Base-by-base conservation (phyloP, 202 grass and related monocot genomes). In the Zoysia matrella region DNA sequence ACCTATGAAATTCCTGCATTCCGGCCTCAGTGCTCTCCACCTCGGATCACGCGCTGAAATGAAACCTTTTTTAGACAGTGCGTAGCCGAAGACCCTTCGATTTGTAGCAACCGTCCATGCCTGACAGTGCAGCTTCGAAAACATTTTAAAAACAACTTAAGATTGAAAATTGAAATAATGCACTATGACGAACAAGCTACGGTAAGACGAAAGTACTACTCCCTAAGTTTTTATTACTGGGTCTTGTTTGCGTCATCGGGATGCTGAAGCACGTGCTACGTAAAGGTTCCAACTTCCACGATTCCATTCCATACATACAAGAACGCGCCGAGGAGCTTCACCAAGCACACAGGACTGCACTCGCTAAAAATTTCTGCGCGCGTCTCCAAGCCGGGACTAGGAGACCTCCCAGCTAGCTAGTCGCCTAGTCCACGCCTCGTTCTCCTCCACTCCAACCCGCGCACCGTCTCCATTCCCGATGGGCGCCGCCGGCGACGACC, bases 401-500 rank as follows among this genome's bases (percentile, higher is more conserved):
- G 12, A 11, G 12, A 11, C 54, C 12, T 1, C 13, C 53, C 11
- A 53, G 11, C 11, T 55, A 6, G 4, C 56, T 7, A 58, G 5
- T 30, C 22, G 22, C 22, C 56, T 7, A 41, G 60, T 30, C 60
- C 16, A 36, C 18, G 60, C 61, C 36, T 41, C 10, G 36, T 41
- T 41, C 10, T 40, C 10, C 36, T 41, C 61, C 5, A 1, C 61
- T 3, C 2, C 8, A 30, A 22, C 30, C 18, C 48, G 12, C 48
- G 30, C 22, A 8, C 40, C 11, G 39, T 30, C 14, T 56, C 39
- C n/a, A 5, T 72, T 51, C 75, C 61, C 70, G 22, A 81, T 90
- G 70, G 82, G 83, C 72, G 78, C 74, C 14, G 89, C 65, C n/a
- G 62, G 39, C 40, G 63, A 51, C 54, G 14, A 54, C 39, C 41